Evolutionary conservation across 2,329 filamentous ascomycete species (phyloP).

Genomic region (Clathrospora elynae): DNA sequence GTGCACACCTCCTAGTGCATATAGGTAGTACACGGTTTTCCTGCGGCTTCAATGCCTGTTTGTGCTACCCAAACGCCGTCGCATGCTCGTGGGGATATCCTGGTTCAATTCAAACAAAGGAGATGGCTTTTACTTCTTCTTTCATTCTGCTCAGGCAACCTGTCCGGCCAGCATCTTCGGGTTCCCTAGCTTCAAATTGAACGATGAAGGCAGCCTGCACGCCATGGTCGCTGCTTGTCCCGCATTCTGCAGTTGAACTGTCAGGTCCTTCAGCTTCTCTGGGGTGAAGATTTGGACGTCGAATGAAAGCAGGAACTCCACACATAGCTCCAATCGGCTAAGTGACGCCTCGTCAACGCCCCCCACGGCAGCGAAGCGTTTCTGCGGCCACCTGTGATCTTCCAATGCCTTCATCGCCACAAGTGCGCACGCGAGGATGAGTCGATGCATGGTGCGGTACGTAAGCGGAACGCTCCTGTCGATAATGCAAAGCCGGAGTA

Average conservation of each 20-base stretch:
- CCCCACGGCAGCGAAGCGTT: constrained; percentile 82
- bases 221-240: constrained; percentile 46
- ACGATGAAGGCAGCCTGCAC: constrained; percentile 41
- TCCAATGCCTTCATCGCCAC: constrained; percentile 96
- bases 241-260: constrained; percentile 46
- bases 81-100: constrained; percentile 35
- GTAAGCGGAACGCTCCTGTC: constrained; percentile 80
- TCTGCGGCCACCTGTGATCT: constrained; percentile 85
- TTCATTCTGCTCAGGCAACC: constrained; percentile 12
- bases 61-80: constrained; percentile 29
- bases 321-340: constrained; percentile 80
- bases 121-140: constrained; percentile 7
- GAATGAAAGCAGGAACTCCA: constrained; percentile 54
- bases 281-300: constrained; percentile 48
- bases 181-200: constrained; percentile 38
- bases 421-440: constrained; percentile 80
- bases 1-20: constrained; percentile 12
- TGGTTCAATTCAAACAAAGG: constrained; percentile 22
- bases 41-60: constrained; percentile 14
- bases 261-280: constrained; percentile 43
- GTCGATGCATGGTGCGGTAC: constrained; percentile 80
- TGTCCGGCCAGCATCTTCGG: constrained; percentile 34
- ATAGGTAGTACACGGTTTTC: constrained; percentile 13
- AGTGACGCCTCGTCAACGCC: constrained; percentile 84
- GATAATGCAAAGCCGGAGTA: constrained; percentile 76